A percentile compares a stretch with the other conserved stretches of the same genome.
These are phyloP conservation scores for Penicillium verrucosum DNA, from an alignment of 2,329 filamentous ascomycete genomes.

Conservation along the genomic window DNA sequence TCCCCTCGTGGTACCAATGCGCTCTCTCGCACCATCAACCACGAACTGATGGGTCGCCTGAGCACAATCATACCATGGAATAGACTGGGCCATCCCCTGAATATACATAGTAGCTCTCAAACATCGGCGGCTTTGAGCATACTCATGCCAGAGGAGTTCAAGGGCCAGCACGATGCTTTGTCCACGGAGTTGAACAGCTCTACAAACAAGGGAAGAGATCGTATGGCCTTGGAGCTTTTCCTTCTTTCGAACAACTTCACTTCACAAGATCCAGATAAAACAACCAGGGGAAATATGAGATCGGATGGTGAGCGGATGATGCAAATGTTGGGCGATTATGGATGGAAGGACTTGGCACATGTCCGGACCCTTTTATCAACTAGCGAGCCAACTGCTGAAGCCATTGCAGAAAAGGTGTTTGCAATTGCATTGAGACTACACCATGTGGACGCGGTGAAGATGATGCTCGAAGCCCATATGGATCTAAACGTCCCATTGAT, in stretches of 20 bases:
- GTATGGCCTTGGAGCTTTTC: background rate
- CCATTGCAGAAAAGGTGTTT: conserved; percentile 14
- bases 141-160: conserved; percentile 16
- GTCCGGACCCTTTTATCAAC: background rate
- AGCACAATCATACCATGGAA: too few species aligned
- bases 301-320: background rate
- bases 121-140: conserved; percentile 8
- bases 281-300: background rate
- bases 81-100: too few species aligned
- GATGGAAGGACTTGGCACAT: background rate
- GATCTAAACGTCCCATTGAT: background rate
- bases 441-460: background rate
- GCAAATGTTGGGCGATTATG: background rate
- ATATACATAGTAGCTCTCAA: too few species aligned
- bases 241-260: conserved; percentile 17
- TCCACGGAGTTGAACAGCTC: conserved; percentile 1
- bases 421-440: conserved; percentile 1
- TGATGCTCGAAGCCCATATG: background rate
- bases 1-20: background rate
- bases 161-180: background rate
- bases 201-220: background rate
- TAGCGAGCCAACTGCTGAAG: conserved; percentile 16
- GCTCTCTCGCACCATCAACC: too few species aligned
- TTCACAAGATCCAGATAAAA: background rate
- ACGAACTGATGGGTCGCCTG: too few species aligned